Conservation (phyloP, 202 grass and related monocot genomes). For the Hordeum pubiflorum region DNA sequence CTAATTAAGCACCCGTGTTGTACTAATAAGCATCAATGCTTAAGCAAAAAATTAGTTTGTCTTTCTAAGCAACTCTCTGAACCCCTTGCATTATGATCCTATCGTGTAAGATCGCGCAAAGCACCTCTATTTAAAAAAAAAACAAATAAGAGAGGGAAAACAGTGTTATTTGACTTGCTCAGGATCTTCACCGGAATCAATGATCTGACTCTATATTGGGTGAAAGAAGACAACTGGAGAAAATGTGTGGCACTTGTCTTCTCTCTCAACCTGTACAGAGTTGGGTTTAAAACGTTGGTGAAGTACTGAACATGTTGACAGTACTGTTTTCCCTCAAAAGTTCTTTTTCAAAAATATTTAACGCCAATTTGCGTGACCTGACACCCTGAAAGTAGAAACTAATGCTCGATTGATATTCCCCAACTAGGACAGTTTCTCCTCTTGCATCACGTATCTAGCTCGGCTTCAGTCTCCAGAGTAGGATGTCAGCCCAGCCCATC, state of each 20-base stretch:
- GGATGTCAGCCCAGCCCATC: slow-evolving; percentile 3
- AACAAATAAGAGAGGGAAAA: background rate
- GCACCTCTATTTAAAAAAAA: background rate
- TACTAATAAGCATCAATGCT: too few relatives aligned
- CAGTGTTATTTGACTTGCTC: background rate
- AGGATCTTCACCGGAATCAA: background rate
- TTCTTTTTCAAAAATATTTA: background rate
- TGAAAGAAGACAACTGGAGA: background rate
- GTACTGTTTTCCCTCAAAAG: background rate
- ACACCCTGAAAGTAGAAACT: background rate
- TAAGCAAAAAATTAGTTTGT: too few relatives aligned
- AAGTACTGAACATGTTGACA: background rate
- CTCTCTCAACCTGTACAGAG: background rate
- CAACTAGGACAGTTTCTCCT: background rate
- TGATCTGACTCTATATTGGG: background rate
- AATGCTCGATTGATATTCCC: background rate
- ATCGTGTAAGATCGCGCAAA: background rate
- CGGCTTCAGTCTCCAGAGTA: background rate
- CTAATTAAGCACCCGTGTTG: too few relatives aligned
- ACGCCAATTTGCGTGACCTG: background rate
- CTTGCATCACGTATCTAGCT: background rate
- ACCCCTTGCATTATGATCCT: background rate
- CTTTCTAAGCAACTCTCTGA: background rate
- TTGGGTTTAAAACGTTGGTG: background rate
- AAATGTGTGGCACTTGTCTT: background rate